Conservation (phyloP, 768 basidiomycete genomes). For the Solioccasus polychromus region DNA sequence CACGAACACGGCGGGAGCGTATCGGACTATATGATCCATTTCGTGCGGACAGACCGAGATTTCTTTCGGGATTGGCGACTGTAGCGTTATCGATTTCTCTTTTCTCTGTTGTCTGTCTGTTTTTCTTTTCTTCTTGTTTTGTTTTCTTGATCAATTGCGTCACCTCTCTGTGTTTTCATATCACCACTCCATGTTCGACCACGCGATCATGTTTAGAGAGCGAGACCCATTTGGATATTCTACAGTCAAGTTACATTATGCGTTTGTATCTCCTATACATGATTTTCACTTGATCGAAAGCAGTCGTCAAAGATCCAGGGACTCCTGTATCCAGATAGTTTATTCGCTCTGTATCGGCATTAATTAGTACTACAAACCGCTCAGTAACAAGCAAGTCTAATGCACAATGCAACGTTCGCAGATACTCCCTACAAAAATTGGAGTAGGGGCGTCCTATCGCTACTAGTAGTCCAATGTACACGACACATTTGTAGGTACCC, state of each 20-base stretch:
- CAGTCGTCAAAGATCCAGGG: too few species aligned
- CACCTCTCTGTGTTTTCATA: conserved; percentile 1
- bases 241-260: conserved; percentile 22
- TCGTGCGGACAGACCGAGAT: conserved; percentile 60
- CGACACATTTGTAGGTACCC: too few species aligned
- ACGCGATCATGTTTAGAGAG: not conserved
- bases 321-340: too few species aligned
- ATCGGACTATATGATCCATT: conserved; percentile 81
- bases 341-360: too few species aligned
- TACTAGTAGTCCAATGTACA: too few species aligned
- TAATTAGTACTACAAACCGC: too few species aligned
- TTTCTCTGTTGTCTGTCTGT: not conserved
- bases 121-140: not conserved
- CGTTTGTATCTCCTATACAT: not conserved
- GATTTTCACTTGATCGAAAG: too few species aligned
- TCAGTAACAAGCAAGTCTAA: too few species aligned
- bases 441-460: too few species aligned
- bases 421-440: too few species aligned
- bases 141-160: not conserved
- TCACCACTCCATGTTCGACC: conserved; percentile 2
- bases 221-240: conserved; percentile 4
- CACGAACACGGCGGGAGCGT: conserved; percentile 62
- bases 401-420: too few species aligned
- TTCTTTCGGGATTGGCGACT: conserved; percentile 74
- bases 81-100: conserved; percentile 23